Evolutionary conservation across 441 rosid species (phyloP), one percentile per base, ranked within the genome.

Genomic region (Populus hybrid): DNA sequence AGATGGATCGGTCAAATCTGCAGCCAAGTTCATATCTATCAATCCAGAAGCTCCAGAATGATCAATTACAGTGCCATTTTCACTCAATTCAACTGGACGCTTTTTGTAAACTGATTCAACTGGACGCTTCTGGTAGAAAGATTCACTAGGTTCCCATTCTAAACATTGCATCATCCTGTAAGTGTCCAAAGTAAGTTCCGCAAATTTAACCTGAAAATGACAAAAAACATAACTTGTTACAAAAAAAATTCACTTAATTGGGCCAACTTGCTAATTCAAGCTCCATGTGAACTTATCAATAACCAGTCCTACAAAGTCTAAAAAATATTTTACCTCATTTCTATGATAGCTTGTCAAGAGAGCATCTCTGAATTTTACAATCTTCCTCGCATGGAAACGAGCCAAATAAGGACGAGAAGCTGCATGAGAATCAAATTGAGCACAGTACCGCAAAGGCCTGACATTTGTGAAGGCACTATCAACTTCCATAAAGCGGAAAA

Each of bases 81-180:
- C 93, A 77, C 88, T 90, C 11, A 86, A 73, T 70, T 90, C 90
- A 78, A 79, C 87, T 26, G 87, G 85, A 8, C 69, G 84, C 75
- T 89, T 95, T 72, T 80, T 85, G 83, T 82, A 86, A 81, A 84
- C 23, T 14, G 85, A 77, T 76, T 90, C 88, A 81, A 79, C 86
- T 28, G 89, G 85, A 7, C 69, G 86, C 80, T 94, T 95, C 34
- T 85, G 88, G 84, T 84, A 89, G 82, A 89, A 87, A 74, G 94
- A 88, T 77, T 92, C 99, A 81, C 92, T 88, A 2, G 95, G 95
- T 75, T 95, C 97, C 98, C 98, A 94, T 82, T 94, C 99, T 84
- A 95, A 85, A 85, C 93, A 92, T 72, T 95, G 99, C 89, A 95
- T 82, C 98, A 91, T 95, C 82, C 99, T 88, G 75, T 86, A 88